Base-by-base conservation (phyloP, 1,139 yeast genomes). In the Hyphopichia fennica region DNA sequence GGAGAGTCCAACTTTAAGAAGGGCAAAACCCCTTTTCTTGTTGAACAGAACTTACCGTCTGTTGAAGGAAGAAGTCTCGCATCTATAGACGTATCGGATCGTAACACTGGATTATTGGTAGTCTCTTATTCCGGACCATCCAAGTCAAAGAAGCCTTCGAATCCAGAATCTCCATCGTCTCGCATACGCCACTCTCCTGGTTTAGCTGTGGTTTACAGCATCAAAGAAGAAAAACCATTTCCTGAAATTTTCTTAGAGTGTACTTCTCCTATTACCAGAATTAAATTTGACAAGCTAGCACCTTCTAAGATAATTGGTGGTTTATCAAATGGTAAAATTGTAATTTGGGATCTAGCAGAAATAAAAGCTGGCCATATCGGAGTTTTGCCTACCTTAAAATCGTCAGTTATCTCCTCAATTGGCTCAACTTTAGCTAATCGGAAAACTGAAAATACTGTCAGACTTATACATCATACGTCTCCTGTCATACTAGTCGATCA, bases 241-340 rank as follows among this genome's bases (percentile, higher is more conserved):
- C 82, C 86, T 0, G 87, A 82, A 49, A 74, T 65, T 52, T 68
- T 71, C 33, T 69, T 82, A 39, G 63, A 67, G 16, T 56, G 67
- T 43, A 45, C 65, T 4, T 54, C 73, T 1, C 64, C 81, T 0
- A 73, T 79, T 10, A 67, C 80, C 7, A 66, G 66, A 29, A 62
- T 82, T n/a, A 53, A 52, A 35, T 67, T 72, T 40, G 78, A 69
- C 41, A 47, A 45, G 14, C 42, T 74, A 13, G 62, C 57, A 28
- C 52, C 59, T 3, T 46, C 52, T 22, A 60, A 64, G 38, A 48
- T 72, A 1, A 58, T 72, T 23, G 78, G 70, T 3, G 77, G 77
- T 1, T 51, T 68, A 17, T 44, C 48, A 1, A 65, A 66, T 45
- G 79, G 77, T 0, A 61, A 58, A 23, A 44, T 73, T 1, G 72